phyloP scores from a whole-genome alignment of 768 basidiomycete species.

The Podaxis sp. region DNA sequence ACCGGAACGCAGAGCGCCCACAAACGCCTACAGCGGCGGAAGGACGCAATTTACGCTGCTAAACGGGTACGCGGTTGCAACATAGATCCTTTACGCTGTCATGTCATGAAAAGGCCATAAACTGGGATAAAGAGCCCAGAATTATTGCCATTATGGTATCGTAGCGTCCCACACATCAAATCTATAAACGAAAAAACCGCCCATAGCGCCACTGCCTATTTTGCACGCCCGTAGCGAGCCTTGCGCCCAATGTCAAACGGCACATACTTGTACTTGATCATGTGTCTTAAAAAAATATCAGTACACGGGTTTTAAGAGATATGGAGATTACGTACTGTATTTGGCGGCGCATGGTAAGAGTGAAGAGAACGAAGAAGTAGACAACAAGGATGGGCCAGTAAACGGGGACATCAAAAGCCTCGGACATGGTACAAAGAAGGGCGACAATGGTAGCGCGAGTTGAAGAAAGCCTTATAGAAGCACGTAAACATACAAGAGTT shows the following conservation, averaged over 20 bases:
- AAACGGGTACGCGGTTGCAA: neutral
- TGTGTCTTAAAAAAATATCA: slow-evolving; percentile 62
- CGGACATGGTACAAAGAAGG: slow-evolving; percentile 76
- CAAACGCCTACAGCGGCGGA: neutral
- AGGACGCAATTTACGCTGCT: neutral
- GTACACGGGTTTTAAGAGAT: slow-evolving; percentile 5
- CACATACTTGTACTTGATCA: slow-evolving; percentile 98
- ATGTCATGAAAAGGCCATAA: neutral
- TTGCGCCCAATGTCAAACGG: slow-evolving; percentile 97
- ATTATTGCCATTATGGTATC: slow-evolving; percentile 11
- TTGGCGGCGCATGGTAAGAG: slow-evolving; percentile 93
- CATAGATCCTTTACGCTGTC: neutral
- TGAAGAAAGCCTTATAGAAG: slow-evolving; percentile 70
- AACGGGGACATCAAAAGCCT: slow-evolving; percentile 92
- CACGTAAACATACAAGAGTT: slow-evolving; percentile 1
- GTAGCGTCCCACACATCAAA: neutral
- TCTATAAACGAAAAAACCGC: neutral
- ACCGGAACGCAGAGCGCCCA: neutral
- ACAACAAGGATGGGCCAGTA: slow-evolving; percentile 99
- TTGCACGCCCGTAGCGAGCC: slow-evolving; percentile 70
- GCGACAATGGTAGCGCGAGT: slow-evolving; percentile 88
- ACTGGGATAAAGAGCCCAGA: neutral
- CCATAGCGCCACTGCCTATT: neutral
- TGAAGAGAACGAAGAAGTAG: slow-evolving; percentile 95
- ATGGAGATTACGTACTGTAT: slow-evolving; percentile 72